Percentiles rank a stretch among this genome's conserved stretches.
phyloP scores from a whole-genome alignment of 495 filamentous ascomycete species.

The Annulohypoxylon maeteangense region DNA sequence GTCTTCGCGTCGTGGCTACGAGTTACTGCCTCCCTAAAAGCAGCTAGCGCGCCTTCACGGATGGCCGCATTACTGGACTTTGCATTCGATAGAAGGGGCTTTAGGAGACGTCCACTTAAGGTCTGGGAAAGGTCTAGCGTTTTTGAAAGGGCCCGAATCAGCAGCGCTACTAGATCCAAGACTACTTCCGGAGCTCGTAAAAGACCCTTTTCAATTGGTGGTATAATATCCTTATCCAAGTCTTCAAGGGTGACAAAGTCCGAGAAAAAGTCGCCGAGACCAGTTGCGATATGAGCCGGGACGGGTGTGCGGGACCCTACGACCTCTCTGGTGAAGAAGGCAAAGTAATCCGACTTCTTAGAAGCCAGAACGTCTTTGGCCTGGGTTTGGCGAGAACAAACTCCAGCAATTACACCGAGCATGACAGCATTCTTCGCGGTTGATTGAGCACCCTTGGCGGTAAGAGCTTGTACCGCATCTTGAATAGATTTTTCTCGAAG shows the following conservation, averaged over 20 bases:
- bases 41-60: slow-evolving; percentile 76
- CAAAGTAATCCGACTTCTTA: slow-evolving; percentile 74
- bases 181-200: slow-evolving; percentile 91
- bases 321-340: slow-evolving; percentile 87
- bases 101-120: slow-evolving; percentile 74
- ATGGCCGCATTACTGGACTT: slow-evolving; percentile 87
- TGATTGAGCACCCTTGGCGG: slow-evolving; percentile 69
- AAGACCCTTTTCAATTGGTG: slow-evolving; percentile 86
- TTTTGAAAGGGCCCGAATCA: slow-evolving; percentile 74
- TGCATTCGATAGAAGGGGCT: slow-evolving; percentile 84
- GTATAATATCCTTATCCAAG: slow-evolving; percentile 76
- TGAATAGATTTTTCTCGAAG: slow-evolving; percentile 68
- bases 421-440: slow-evolving; percentile 76
- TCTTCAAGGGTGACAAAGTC: slow-evolving; percentile 80
- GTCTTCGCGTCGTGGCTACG: slow-evolving; percentile 65
- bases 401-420: slow-evolving; percentile 86
- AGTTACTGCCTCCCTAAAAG: slow-evolving; percentile 72
- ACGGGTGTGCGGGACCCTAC: slow-evolving; percentile 79
- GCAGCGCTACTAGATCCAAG: slow-evolving; percentile 75
- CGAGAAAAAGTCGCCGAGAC: slow-evolving; percentile 83
- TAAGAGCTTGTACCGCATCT: slow-evolving; percentile 71
- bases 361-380: slow-evolving; percentile 68
- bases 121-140: slow-evolving; percentile 80
- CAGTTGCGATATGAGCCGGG: slow-evolving; percentile 75
- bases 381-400: slow-evolving; percentile 74